Evolutionary conservation across 306 rosid genomes (phyloP).

Genomic region (Rosa chinensis): DNA sequence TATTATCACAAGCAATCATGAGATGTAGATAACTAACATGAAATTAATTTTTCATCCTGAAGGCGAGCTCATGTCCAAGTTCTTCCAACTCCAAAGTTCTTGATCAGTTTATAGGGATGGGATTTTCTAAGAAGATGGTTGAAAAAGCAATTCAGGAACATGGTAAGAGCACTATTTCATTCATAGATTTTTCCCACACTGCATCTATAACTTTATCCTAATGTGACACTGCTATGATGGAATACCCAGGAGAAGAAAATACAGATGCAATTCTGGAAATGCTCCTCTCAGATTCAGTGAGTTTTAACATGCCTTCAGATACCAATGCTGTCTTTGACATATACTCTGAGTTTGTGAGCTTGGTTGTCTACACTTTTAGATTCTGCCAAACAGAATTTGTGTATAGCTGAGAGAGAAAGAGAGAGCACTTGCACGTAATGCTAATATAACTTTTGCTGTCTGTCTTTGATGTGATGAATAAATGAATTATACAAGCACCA

Average conservation of each 20-base stretch:
- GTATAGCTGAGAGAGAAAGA: neutral
- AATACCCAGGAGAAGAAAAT: constrained; percentile 76
- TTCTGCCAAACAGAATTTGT: neutral
- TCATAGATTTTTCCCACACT: constrained; percentile 17
- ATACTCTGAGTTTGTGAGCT: neutral
- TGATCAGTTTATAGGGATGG: constrained; percentile 74
- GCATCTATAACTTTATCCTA: constrained; percentile 17
- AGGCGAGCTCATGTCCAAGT: constrained; percentile 72
- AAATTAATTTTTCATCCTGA: constrained; percentile 19
- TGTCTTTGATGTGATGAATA: neutral
- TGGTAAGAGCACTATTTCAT: constrained; percentile 50
- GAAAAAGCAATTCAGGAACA: constrained; percentile 71
- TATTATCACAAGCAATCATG: neutral
- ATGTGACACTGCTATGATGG: constrained; percentile 24
- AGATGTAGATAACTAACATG: constrained; percentile 21
- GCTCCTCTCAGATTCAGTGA: constrained; percentile 73
- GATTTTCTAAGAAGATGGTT: constrained; percentile 68
- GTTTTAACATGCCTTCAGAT: constrained; percentile 33
- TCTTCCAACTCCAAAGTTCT: constrained; percentile 63
- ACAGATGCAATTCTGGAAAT: constrained; percentile 63
- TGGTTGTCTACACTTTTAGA: neutral
- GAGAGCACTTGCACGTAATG: neutral
- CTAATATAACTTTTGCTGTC: neutral
- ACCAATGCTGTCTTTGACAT: constrained; percentile 12
- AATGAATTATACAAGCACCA: neutral